These are phyloP conservation scores for Cyberlindnera japonica DNA, from an alignment of 805 yeast genomes.

Conservation along the genomic window DNA sequence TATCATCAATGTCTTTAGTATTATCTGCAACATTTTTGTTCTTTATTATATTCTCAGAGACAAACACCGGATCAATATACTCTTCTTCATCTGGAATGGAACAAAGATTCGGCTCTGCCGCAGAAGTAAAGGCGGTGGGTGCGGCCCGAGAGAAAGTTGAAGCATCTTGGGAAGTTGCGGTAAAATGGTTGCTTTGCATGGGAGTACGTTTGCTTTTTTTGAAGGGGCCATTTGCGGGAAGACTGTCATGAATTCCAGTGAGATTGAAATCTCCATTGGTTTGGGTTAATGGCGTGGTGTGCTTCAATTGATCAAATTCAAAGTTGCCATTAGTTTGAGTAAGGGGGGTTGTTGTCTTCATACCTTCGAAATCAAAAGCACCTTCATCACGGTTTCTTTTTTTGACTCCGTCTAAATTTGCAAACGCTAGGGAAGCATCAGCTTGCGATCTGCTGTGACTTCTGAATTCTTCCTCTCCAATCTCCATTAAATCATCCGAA, in stretches of 20 bases:
- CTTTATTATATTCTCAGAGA: not conserved
- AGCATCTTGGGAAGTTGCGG: no score
- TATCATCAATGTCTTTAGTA: not conserved
- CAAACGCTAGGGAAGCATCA: no score
- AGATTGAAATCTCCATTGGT: conserved; percentile 1
- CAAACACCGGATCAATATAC: no score
- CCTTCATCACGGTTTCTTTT: not conserved
- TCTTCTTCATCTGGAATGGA: no score
- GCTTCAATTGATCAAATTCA: conserved; percentile 2
- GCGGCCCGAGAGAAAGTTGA: no score
- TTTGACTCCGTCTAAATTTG: no score
- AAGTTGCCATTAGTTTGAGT: conserved; percentile 2
- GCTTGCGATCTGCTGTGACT: not conserved
- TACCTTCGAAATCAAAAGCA: not conserved
- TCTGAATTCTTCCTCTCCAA: conserved; percentile 6
- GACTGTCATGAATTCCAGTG: conserved; percentile 10
- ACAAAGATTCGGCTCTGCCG: no score
- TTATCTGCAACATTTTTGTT: not conserved
- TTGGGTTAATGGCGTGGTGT: conserved; percentile 1
- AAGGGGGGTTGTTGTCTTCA: conserved; percentile 1
- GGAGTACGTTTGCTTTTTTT: conserved; percentile 8
- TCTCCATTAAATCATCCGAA: conserved; percentile 10
- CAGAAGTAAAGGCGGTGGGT: no score
- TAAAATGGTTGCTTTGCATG: conserved; percentile 1
- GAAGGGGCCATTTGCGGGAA: conserved; percentile 12